Base-by-base conservation (phyloP, 768 basidiomycete genomes). In the Butyriboletus loyo region DNA sequence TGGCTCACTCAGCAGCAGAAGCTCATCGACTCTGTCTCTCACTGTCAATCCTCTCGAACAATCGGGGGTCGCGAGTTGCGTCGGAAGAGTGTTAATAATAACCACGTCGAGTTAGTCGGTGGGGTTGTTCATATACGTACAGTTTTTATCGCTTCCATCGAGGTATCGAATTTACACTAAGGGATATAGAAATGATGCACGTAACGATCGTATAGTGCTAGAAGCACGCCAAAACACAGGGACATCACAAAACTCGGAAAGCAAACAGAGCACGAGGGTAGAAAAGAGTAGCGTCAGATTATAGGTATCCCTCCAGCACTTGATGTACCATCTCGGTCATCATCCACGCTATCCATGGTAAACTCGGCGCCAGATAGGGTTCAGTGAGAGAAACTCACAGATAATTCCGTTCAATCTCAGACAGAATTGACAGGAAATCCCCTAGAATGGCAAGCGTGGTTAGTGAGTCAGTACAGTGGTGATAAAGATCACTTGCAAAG, bases 331-430 rank as follows among this genome's bases (percentile, higher is more conserved):
- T 65, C 54, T 53, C 66, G 62, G 44, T 54, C 77, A 81, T 82
- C 51, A 79, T 66, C 57, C 46, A 70, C 39, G 24, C 86, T 65
- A 78, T 79, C 22, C 76, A 80, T 53, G 22, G 74, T 64, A 31
- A 64, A 50, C 21, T 52, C 50, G 19, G 57, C 22, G 49, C 36
- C 38, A n/a, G 17, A 39, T n/a, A 39, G 5, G 22, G 24, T 27
- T 25, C n/a, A 11, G 31, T 31, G 5, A 35, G 39, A 31, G 34
- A 31, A 43, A 79, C 81, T 65, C 60, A 88, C 86, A 90, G 71
- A 76, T 95, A 95, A 70, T 94, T 90, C 56, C 87, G 77, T 64
- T 95, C 93, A 60, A 96, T 93, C 73, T 95, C 93, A 34, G 87
- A 90, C 39, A 96, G 70, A 58, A 96, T 93, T 46, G 87, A 90